phyloP scores from a whole-genome alignment of 768 basidiomycete genomes.

The Aureoboletus auriporus region DNA sequence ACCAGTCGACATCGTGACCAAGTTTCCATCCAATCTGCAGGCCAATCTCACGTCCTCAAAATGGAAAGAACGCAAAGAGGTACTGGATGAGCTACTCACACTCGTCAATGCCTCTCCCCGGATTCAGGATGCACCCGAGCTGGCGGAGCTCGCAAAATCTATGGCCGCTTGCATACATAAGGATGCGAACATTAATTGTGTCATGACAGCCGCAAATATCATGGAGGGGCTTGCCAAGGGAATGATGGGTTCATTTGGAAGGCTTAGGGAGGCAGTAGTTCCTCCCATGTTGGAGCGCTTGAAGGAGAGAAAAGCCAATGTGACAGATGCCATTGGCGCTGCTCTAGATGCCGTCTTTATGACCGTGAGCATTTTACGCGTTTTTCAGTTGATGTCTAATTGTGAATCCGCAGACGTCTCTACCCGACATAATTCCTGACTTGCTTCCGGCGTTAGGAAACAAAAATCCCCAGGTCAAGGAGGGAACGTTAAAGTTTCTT shows the following conservation, averaged over 20 bases:
- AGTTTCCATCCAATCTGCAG: constrained; percentile 73
- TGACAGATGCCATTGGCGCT: constrained; percentile 83
- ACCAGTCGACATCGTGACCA: constrained; percentile 71
- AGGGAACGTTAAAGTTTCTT: constrained; percentile 86
- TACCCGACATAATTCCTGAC: constrained; percentile 82
- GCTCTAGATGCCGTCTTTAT: constrained; percentile 87
- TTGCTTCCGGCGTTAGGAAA: constrained; percentile 70
- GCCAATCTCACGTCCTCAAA: constrained; percentile 81
- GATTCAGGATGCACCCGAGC: constrained; percentile 76
- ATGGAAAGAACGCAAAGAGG: constrained; percentile 97
- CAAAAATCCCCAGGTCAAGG: constrained; percentile 97
- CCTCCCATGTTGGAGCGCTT: constrained; percentile 79
- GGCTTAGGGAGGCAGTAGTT: constrained; percentile 68
- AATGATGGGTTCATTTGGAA: constrained; percentile 68
- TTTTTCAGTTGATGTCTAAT: constrained; percentile 4
- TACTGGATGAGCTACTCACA: constrained; percentile 74
- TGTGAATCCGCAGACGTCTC: constrained; percentile 50
- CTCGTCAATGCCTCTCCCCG: constrained; percentile 66
- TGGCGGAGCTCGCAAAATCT: constrained; percentile 71
- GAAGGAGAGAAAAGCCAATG: constrained; percentile 91
- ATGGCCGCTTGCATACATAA: constrained; percentile 77
- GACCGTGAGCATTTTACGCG: constrained; percentile 54
- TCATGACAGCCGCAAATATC: constrained; percentile 81
- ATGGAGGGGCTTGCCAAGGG: constrained; percentile 85
- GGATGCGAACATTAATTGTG: constrained; percentile 95